These are phyloP conservation scores for Neofusicoccum umdonicola DNA, from an alignment of 2,329 filamentous ascomycete species.

Conservation along the genomic window DNA sequence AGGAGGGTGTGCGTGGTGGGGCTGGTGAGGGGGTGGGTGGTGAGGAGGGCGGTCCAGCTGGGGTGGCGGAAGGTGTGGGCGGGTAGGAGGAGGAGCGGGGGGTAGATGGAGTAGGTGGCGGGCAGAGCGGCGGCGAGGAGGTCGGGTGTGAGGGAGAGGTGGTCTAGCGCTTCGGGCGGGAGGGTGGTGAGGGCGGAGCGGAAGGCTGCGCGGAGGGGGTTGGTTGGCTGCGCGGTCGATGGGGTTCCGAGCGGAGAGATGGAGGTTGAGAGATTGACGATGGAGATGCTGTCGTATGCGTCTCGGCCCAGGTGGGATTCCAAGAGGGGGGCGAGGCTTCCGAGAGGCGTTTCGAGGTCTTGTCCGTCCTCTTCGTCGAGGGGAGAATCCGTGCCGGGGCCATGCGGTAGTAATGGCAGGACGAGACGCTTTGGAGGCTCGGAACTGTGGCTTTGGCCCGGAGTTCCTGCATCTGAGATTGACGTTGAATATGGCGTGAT, in stretches of 20 bases:
- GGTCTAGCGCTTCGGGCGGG: constrained; percentile 14
- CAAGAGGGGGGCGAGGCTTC: not conserved
- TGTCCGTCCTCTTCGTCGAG: not conserved
- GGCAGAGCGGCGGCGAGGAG: constrained; percentile 29
- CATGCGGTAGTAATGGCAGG: not conserved
- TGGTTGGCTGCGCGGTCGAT: not conserved
- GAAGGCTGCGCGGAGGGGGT: constrained; percentile 9
- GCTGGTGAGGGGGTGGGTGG: constrained; percentile 26
- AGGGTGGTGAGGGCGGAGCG: constrained; percentile 7
- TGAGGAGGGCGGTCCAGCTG: constrained; percentile 35
- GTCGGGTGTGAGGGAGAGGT: constrained; percentile 19
- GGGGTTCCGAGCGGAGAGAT: not conserved
- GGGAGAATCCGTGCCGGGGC: not conserved
- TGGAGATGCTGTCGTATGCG: not conserved
- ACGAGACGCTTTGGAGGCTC: not conserved
- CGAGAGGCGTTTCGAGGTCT: not conserved
- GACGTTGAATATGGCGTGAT: constrained; percentile 23
- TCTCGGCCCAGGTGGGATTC: not conserved
- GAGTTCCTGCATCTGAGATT: not conserved
- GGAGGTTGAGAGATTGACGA: not conserved
- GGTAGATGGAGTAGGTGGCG: constrained; percentile 54
- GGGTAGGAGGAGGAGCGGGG: constrained; percentile 57
- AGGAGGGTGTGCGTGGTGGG: constrained; percentile 22
- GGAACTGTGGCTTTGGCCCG: not conserved
- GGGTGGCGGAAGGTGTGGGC: constrained; percentile 42